phyloP scores from a whole-genome alignment of 2,329 filamentous ascomycete species.

The Botrytis porri region DNA sequence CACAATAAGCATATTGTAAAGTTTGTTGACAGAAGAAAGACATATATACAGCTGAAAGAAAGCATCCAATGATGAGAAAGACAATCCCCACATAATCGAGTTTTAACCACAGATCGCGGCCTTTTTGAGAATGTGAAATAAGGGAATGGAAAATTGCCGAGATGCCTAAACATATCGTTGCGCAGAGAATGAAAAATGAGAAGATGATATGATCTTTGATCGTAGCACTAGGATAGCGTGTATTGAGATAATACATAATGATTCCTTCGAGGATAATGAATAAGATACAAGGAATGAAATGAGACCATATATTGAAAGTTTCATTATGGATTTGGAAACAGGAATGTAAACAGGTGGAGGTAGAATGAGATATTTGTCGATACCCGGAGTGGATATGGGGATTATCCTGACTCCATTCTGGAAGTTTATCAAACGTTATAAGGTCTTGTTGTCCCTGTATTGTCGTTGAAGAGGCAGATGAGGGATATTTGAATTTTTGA shows the following conservation, averaged over 20 bases:
- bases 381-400: conserved; percentile 44
- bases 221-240: conserved; percentile 38
- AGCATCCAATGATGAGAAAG: conserved; percentile 41
- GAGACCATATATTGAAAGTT: conserved; percentile 45
- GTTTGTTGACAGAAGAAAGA: conserved; percentile 42
- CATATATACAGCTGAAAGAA: conserved; percentile 43
- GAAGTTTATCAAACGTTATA: conserved; percentile 37
- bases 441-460: neutral
- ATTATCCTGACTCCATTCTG: conserved; percentile 45
- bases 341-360: conserved; percentile 41
- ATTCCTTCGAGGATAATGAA: conserved; percentile 38
- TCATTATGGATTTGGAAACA: conserved; percentile 46
- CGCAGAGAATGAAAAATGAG: conserved; percentile 41
- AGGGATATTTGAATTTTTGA: neutral
- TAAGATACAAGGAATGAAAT: conserved; percentile 45
- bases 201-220: conserved; percentile 42
- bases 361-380: conserved; percentile 43
- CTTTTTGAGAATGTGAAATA: conserved; percentile 41
- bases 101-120: conserved; percentile 41
- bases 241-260: conserved; percentile 35
- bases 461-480: conserved; percentile 3
- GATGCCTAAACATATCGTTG: conserved; percentile 40
- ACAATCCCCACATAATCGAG: conserved; percentile 43
- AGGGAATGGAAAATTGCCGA: conserved; percentile 44
- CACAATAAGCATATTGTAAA: conserved; percentile 38